Evolutionary conservation across 768 basidiomycete genomes (phyloP), one percentile per base, ranked within the genome.

Genomic region (Amanita molliuscula): DNA sequence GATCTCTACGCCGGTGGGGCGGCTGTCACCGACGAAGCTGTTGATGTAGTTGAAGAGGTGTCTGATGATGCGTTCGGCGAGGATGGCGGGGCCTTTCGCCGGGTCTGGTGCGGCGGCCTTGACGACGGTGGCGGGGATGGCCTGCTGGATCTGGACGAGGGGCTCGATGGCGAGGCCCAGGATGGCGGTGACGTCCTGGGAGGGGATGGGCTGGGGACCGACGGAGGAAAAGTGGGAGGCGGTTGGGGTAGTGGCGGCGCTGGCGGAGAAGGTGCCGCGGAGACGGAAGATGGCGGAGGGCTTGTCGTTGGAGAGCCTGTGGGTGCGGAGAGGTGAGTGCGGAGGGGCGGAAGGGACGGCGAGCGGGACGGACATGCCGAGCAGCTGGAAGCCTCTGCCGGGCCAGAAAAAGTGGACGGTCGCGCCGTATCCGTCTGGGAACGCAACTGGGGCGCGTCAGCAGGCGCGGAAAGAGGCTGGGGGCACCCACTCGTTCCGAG

Each of bases 281-380:
- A 91, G 71, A 20, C 89, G 87, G 67, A 91, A 91, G 59, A 92
- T 88, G 0, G 88, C 87, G 9, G 88, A 89, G 0, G 89, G 89
- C 61, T 91, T 91, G 28, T 90, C 88, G 60, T 91, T 91, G 11
- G 88, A 88, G 21, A 94, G 73, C 81, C 89, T 92, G 55, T 10
- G 36, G 47, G 31, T 31, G 41, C 33, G 3, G 43, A 26, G 16
- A 25, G 33, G 13, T 33, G 38, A 38, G 36, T n/a, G 7, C 41
- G 23, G 46, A 11, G 28, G 34, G n/a, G 44, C 13, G 28, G 15
- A 25, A 18, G 2, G 33, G 29, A n/a, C 0, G 20, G 41, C 34
- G 36, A 16, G 50, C 16, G 26, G 7, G 33, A 67, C 86, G 59
- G 56, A 88, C 90, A 88, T 86, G 59, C 90, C 90, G 7, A 94